Base-by-base conservation (phyloP, 495 filamentous ascomycete genomes). In the Cladorrhinum samala region DNA sequence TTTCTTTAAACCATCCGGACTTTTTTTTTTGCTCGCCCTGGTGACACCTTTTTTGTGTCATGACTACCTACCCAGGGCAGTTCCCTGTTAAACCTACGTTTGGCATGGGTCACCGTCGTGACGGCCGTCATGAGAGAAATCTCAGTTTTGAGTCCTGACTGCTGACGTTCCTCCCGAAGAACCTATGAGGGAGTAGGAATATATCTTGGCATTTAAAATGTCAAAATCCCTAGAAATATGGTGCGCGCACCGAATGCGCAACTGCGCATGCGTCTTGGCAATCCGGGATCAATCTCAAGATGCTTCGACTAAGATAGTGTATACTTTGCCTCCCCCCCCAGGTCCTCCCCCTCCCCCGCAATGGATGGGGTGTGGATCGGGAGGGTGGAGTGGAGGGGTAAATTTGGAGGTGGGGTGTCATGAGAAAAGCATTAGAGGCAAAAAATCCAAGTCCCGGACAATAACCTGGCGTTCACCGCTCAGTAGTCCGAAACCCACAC, bases 211-310 rank as follows among this genome's bases (percentile, higher is more conserved):
- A n/a, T n/a, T n/a, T n/a, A n/a, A n/a, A n/a, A n/a, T n/a, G n/a
- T n/a, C n/a, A n/a, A n/a, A n/a, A n/a, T n/a, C n/a, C n/a, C n/a
- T n/a, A n/a, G 27, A 33, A 33, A 6, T 6, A 11, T 54, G 52
- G 52, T 55, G 23, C 46, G 50, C 54, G 50, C 54, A 56, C 36
- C 39, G 21, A 53, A 55, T 54, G 50, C 54, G 58, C 54, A 50
- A 37, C 20, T 60, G 58, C 58, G 58, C 47, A 33, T 33, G 27
- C 27, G 27, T 33, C 27, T 33, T 33, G 27, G 27, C 27, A 33
- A 19, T 17, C 37, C 37, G 37, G 13, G 17, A 14, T 39, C 37
- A 39, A 39, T 39, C 13, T 17, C 14, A 14, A 17, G 17, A 39
- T 39, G 17, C 37, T n/a, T n/a, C n/a, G n/a, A n/a, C n/a, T n/a